A percentile compares a stretch with the other conserved stretches of the same genome.
phyloP scores from a whole-genome alignment of 352 stramenopile species.

The Pythium rishiriense region DNA sequence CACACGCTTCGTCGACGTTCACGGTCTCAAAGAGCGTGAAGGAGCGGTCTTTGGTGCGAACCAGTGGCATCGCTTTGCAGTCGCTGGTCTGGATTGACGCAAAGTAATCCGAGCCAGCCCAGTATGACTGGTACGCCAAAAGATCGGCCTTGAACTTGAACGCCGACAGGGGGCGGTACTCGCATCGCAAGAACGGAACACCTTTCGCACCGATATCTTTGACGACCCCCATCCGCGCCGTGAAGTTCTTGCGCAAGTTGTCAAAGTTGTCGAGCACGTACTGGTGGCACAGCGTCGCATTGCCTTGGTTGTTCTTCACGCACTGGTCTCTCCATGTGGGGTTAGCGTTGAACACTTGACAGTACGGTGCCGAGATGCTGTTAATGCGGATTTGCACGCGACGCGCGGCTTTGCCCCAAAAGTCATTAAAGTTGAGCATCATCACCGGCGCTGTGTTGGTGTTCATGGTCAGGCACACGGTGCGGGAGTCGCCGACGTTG shows the following conservation, averaged over 20 bases:
- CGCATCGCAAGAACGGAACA: slow-evolving; percentile 52
- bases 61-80: slow-evolving; percentile 38
- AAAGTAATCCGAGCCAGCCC: slow-evolving; percentile 42
- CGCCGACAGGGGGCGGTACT: slow-evolving; percentile 31
- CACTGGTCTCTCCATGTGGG: slow-evolving; percentile 30
- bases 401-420: slow-evolving; percentile 31
- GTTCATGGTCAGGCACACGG: slow-evolving; percentile 26
- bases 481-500: slow-evolving; percentile 10
- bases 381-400: slow-evolving; percentile 31
- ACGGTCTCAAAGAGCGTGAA: slow-evolving; percentile 47
- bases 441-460: slow-evolving; percentile 28
- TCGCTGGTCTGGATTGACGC: slow-evolving; percentile 57
- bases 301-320: slow-evolving; percentile 25
- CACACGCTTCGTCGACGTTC: slow-evolving; percentile 35
- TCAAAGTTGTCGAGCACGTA: slow-evolving; percentile 57
- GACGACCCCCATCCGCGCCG: slow-evolving; percentile 34
- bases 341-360: slow-evolving; percentile 18
- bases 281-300: slow-evolving; percentile 40
- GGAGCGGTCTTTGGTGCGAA: slow-evolving; percentile 35
- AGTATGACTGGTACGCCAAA: slow-evolving; percentile 53
- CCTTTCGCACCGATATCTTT: slow-evolving; percentile 44
- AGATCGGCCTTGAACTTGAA: slow-evolving; percentile 63
- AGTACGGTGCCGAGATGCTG: slow-evolving; percentile 38
- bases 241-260: slow-evolving; percentile 27
- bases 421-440: slow-evolving; percentile 33